These are phyloP conservation scores for Vitis cinerea DNA, from an alignment of 164 flowering plant genomes.

Conservation along the genomic window DNA sequence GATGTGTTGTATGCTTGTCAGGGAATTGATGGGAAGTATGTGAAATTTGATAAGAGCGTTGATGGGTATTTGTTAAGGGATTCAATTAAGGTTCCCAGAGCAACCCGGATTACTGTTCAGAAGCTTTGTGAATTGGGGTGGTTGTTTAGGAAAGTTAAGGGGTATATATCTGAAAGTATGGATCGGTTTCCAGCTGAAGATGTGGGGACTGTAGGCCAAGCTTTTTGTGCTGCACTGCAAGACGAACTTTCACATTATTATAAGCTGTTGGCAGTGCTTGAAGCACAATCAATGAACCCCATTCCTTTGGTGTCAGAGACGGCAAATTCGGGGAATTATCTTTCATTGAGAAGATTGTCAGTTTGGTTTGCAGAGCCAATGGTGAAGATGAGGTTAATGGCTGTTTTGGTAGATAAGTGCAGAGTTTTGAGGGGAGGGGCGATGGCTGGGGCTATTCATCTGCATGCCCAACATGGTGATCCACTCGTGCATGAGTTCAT, in stretches of 20 bases:
- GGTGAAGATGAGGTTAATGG: conserved; percentile 97
- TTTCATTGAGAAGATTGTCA: conserved; percentile 82
- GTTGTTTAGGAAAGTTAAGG: conserved; percentile 87
- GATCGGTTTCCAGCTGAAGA: conserved; percentile 80
- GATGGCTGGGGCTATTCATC: conserved; percentile 97
- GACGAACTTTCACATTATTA: conserved; percentile 90
- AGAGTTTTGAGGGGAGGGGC: conserved; percentile 89
- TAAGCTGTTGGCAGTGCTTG: conserved; percentile 89
- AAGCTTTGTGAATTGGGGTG: conserved; percentile 91
- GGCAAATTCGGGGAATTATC: conserved; percentile 63
- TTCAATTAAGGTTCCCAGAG: conserved; percentile 56
- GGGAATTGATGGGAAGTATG: conserved; percentile 89
- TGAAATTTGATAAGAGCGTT: conserved; percentile 52
- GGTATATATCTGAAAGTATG: conserved; percentile 78
- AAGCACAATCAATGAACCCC: conserved; percentile 85
- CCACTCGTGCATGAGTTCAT: conserved; percentile 90
- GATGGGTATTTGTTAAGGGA: conserved; percentile 71
- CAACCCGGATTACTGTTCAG: conserved; percentile 60
- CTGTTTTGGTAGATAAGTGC: conserved; percentile 90
- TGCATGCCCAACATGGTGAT: conserved; percentile 95
- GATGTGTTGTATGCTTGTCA: conserved; percentile 94
- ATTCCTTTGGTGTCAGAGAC: conserved; percentile 77
- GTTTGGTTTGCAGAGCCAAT: conserved; percentile 97
- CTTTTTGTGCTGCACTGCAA: conserved; percentile 95
- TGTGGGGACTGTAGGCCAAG: conserved; percentile 97